Evolutionary conservation across 176 grass and related monocot species (phyloP).

Genomic region (Avena sativa): DNA sequence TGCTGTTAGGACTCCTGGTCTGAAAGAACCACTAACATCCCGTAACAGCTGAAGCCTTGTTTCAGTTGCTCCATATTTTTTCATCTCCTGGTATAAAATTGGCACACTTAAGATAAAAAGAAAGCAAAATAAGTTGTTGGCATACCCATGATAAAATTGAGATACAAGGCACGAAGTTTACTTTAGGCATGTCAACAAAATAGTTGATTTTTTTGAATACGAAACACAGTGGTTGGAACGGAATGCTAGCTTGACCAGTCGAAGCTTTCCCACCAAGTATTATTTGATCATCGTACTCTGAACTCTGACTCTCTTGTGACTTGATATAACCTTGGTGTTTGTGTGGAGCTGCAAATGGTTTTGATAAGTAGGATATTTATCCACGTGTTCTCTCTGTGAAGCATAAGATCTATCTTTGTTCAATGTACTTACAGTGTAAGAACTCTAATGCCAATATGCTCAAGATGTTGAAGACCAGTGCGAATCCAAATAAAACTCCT

Average conservation of each 20-base stretch:
- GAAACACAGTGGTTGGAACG: slow-evolving; percentile 67
- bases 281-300: slow-evolving; percentile 26
- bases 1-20: no score
- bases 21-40: no score
- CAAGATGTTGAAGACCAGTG: slow-evolving; percentile 75
- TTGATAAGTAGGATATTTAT: neutral
- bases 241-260: slow-evolving; percentile 57
- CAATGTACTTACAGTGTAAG: slow-evolving; percentile 63
- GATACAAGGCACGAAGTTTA: slow-evolving; percentile 61
- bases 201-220: slow-evolving; percentile 83
- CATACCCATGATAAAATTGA: neutral
- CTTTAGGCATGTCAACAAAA: slow-evolving; percentile 83
- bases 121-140: neutral
- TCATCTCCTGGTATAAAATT: slow-evolving; percentile 36
- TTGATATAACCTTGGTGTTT: slow-evolving; percentile 55
- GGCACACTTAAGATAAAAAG: slow-evolving; percentile 19
- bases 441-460: slow-evolving; percentile 74
- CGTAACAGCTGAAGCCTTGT: no score
- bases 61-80: no score
- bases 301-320: slow-evolving; percentile 32
- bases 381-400: neutral
- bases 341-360: slow-evolving; percentile 65
- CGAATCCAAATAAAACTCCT: slow-evolving; percentile 61
- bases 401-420: neutral
- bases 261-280: slow-evolving; percentile 29